A percentile compares a stretch with the other conserved stretches of the same genome.
Conservation (phyloP, 2,329 filamentous ascomycete species). For the Trichoderma koningii region DNA sequence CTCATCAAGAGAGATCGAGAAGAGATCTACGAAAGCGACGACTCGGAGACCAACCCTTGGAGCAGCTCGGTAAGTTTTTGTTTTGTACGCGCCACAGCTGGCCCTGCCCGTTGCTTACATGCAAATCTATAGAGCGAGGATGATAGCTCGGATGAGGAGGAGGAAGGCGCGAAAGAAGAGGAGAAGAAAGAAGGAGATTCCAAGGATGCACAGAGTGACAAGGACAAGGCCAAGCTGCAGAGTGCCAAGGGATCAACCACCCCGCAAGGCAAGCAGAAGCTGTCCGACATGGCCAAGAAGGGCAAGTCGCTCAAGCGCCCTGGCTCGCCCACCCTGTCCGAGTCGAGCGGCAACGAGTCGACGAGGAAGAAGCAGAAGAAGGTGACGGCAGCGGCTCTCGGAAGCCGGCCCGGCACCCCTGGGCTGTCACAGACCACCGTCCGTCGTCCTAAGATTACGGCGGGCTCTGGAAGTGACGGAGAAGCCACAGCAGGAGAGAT, state of each 20-base stretch:
- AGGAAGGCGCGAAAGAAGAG: constrained; percentile 41
- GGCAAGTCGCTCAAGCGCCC: constrained; percentile 73
- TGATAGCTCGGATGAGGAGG: constrained; percentile 43
- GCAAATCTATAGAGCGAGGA: constrained; percentile 50
- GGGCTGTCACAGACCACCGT: constrained; percentile 45
- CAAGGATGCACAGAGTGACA: constrained; percentile 58
- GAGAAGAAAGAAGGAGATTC: constrained; percentile 58
- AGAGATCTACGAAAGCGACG: constrained; percentile 77
- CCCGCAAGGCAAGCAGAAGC: constrained; percentile 51
- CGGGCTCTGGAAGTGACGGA: constrained; percentile 69
- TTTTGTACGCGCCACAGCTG: not conserved
- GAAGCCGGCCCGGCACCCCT: constrained; percentile 60
- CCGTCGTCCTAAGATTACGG: constrained; percentile 49
- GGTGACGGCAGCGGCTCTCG: constrained; percentile 51
- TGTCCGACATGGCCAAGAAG: constrained; percentile 49
- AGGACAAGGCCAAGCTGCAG: constrained; percentile 54
- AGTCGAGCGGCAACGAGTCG: constrained; percentile 90
- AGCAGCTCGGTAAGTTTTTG: constrained; percentile 41
- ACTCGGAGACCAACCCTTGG: constrained; percentile 49
- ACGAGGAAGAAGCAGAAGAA: constrained; percentile 77
- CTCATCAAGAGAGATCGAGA: constrained; percentile 85
- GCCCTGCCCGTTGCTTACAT: not conserved
- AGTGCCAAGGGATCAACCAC: constrained; percentile 68
- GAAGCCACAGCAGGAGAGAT: constrained; percentile 71
- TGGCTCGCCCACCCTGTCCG: constrained; percentile 83